Conservation (phyloP, 208 protist species). For the Crithidia bombi region DNA sequence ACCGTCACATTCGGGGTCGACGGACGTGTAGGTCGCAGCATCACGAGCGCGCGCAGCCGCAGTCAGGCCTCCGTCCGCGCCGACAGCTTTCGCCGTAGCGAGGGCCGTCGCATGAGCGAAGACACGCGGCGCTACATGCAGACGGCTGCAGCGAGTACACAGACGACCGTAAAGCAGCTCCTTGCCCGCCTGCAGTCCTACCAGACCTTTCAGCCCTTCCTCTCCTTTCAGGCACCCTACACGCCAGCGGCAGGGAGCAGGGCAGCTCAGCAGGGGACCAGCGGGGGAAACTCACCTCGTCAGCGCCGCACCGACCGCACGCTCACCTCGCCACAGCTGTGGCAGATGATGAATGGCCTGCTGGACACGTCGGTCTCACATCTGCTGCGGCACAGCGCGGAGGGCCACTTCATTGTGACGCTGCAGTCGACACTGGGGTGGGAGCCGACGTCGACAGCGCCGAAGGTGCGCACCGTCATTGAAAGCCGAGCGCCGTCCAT, state of each 20-base stretch:
- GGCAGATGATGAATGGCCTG: constrained; percentile 50
- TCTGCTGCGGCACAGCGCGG: constrained; percentile 48
- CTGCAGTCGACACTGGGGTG: constrained; percentile 31
- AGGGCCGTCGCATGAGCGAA: constrained; percentile 26
- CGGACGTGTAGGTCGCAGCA: background rate
- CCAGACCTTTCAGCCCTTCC: constrained; percentile 62
- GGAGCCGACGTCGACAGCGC: background rate
- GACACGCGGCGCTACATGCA: constrained; percentile 44
- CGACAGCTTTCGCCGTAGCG: constrained; percentile 33
- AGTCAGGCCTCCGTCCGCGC: constrained; percentile 6
- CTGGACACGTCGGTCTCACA: constrained; percentile 40
- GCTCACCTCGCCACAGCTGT: constrained; percentile 24
- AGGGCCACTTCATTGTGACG: constrained; percentile 52
- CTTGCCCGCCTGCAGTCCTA: constrained; percentile 60
- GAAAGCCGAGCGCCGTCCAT: constrained; percentile 9
- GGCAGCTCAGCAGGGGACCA: too few relatives aligned
- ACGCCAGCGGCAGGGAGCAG: constrained; percentile 1
- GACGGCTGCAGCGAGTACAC: constrained; percentile 37
- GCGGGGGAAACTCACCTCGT: background rate
- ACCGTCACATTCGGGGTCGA: constrained; percentile 6
- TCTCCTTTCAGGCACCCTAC: constrained; percentile 36
- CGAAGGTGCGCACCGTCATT: constrained; percentile 30
- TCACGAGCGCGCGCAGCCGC: constrained; percentile 11
- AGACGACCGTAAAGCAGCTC: constrained; percentile 50
- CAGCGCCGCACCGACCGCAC: constrained; percentile 10